Percentiles rank a stretch among this genome's conserved stretches.
phyloP scores from a whole-genome alignment of 768 basidiomycete genomes.

The Pilatotrama ljubarskyi region DNA sequence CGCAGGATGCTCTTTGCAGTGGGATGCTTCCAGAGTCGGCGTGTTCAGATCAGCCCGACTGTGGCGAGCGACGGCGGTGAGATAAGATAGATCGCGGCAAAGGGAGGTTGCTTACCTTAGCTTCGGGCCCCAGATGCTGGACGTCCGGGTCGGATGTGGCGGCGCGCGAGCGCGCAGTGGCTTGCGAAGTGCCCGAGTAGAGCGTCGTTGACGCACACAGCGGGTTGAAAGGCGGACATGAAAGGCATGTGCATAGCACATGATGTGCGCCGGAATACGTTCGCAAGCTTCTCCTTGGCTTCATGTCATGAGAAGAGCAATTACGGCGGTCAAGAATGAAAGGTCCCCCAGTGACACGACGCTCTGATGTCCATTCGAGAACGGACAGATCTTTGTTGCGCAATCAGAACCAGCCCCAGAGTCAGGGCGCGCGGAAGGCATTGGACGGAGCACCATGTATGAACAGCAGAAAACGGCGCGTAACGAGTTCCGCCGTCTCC shows the following conservation, averaged over 20 bases:
- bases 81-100: too few species aligned
- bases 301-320: conserved; percentile 5
- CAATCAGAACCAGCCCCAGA: neutral
- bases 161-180: neutral
- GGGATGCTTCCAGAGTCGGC: too few species aligned
- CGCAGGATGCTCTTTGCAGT: too few species aligned
- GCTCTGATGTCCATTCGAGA: neutral
- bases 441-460: neutral
- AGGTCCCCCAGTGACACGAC: neutral
- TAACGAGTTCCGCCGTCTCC: neutral
- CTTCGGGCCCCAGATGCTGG: neutral
- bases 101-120: neutral
- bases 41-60: neutral
- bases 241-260: conserved; percentile 9
- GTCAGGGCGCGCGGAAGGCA: neutral
- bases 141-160: neutral
- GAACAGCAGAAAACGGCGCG: neutral
- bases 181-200: neutral
- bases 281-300: neutral
- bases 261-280: neutral
- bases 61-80: too few species aligned
- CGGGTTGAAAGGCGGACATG: conserved; percentile 11
- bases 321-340: neutral
- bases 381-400: neutral
- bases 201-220: neutral